Evolutionary conservation across 2,329 filamentous ascomycete species (phyloP).

Genomic region (Cryphonectria naterciae): DNA sequence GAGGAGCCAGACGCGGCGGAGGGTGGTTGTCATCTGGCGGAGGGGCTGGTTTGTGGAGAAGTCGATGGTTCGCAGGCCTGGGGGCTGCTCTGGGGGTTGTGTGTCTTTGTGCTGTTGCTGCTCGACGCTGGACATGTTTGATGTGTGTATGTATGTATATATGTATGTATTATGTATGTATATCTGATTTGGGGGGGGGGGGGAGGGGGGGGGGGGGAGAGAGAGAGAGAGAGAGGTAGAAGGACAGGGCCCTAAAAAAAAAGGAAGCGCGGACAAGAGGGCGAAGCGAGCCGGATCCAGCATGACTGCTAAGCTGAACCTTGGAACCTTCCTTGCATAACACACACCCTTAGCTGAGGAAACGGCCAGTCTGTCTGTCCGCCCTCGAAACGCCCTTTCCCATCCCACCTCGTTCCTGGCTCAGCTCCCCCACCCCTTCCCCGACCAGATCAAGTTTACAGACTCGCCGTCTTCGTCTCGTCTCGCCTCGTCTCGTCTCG

Average conservation of each 20-base stretch:
- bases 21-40: slow-evolving; percentile 26
- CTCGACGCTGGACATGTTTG: not conserved
- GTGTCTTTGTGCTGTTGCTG: not conserved
- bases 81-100: not conserved
- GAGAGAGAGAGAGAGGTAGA: not conserved
- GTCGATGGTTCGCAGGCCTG: slow-evolving; percentile 18
- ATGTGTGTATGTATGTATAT: not conserved
- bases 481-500: not conserved
- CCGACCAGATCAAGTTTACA: not conserved
- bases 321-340: not conserved
- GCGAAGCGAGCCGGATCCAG: slow-evolving; percentile 2
- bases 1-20: slow-evolving; percentile 29
- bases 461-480: not conserved
- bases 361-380: not conserved
- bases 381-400: not conserved
- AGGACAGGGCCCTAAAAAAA: not conserved
- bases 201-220: too few species aligned
- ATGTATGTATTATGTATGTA: not conserved
- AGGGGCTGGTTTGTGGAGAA: slow-evolving; percentile 26
- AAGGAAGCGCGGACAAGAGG: not conserved
- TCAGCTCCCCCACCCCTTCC: not conserved
- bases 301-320: not conserved
- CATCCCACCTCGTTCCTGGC: not conserved
- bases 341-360: not conserved
- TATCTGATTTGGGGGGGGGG: not conserved